A percentile compares a stretch with the other conserved stretches of the same genome.
Conservation (phyloP, 2,329 filamentous ascomycete genomes). For the Fusarium anguioides region DNA sequence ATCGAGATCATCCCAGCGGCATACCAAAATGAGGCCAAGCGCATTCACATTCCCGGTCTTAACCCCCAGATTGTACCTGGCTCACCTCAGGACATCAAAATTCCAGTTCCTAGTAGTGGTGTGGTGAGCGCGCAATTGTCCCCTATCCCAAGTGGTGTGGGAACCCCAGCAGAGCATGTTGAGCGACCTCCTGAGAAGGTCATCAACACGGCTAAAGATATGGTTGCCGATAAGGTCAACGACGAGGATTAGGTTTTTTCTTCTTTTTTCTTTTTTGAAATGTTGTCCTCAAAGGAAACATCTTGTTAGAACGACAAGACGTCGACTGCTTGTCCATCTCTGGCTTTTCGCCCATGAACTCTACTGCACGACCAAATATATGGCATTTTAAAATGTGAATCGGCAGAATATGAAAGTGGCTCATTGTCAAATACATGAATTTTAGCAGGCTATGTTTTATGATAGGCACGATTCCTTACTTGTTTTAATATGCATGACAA, state of each 20-base stretch:
- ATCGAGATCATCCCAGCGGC: slow-evolving; percentile 98
- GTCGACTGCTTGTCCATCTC: not conserved
- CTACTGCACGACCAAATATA: not conserved
- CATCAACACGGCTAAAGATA: slow-evolving; percentile 61
- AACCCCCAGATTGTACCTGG: slow-evolving; percentile 76
- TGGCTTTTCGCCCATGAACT: not conserved
- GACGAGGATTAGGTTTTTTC: slow-evolving; percentile 65
- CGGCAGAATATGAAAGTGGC: slow-evolving; percentile 34
- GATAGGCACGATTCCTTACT: slow-evolving; percentile 8
- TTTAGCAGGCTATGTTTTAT: slow-evolving; percentile 7
- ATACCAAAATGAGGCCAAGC: slow-evolving; percentile 95
- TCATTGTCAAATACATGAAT: slow-evolving; percentile 36
- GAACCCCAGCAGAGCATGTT: slow-evolving; percentile 58
- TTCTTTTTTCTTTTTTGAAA: no score
- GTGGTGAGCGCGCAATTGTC: slow-evolving; percentile 54
- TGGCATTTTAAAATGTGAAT: slow-evolving; percentile 12
- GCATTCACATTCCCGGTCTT: slow-evolving; percentile 82
- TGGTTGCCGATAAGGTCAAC: slow-evolving; percentile 63
- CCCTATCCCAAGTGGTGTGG: slow-evolving; percentile 60
- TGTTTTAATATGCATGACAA: slow-evolving; percentile 17
- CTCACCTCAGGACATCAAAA: slow-evolving; percentile 83
- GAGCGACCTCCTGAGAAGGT: slow-evolving; percentile 61
- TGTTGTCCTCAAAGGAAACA: not conserved
- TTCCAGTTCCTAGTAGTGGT: slow-evolving; percentile 70
- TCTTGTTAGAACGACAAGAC: slow-evolving; percentile 1